These are phyloP conservation scores for Pythium oligandrum DNA, from an alignment of 352 stramenopile genomes.

Conservation along the genomic window DNA sequence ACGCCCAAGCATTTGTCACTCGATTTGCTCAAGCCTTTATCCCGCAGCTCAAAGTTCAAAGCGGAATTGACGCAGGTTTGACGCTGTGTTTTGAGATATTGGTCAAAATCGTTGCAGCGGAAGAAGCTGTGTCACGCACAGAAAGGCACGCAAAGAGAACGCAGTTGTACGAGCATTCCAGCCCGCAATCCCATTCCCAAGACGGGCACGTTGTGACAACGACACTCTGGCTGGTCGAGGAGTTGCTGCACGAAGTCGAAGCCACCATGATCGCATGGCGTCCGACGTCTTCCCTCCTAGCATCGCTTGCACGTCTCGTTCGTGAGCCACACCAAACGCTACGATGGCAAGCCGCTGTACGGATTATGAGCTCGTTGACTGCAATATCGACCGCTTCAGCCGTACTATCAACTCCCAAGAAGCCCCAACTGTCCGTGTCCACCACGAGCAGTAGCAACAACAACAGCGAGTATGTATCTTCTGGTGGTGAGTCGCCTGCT, in stretches of 20 bases:
- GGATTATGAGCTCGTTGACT: conserved; percentile 23
- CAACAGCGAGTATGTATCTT: neutral
- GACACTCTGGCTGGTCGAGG: conserved; percentile 34
- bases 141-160: conserved; percentile 14
- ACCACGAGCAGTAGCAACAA: neutral
- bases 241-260: conserved; percentile 30
- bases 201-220: conserved; percentile 23
- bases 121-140: conserved; percentile 6
- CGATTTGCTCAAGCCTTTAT: conserved; percentile 16
- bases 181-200: conserved; percentile 1
- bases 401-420: neutral
- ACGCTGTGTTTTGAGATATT: conserved; percentile 32
- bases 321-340: conserved; percentile 24
- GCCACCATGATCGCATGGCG: conserved; percentile 19
- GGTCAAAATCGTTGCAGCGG: conserved; percentile 14
- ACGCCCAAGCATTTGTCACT: neutral
- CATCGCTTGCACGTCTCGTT: conserved; percentile 29
- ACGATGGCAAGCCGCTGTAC: conserved; percentile 35
- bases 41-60: neutral
- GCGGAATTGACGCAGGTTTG: neutral
- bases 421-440: conserved; percentile 6
- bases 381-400: no score
- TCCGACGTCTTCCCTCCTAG: conserved; percentile 26
- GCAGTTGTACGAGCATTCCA: neutral
- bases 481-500: no score